Evolutionary conservation across 139 green algal genomes (phyloP).

Genomic region (Volvox reticuliferus): DNA sequence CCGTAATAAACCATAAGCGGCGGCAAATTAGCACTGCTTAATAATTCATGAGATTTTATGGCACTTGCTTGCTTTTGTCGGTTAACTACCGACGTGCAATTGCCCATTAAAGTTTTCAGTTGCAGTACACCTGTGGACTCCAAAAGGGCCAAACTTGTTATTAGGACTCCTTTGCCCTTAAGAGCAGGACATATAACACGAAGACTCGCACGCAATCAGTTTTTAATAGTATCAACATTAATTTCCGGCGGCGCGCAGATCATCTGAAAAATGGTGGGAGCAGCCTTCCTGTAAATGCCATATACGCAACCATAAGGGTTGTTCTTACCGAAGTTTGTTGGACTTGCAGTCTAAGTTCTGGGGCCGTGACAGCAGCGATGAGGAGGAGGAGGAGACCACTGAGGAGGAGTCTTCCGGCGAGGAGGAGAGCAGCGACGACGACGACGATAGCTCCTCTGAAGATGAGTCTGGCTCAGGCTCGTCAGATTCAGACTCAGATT

Average conservation of each 20-base stretch:
- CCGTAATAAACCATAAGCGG: too few relatives aligned
- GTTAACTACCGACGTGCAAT: too few relatives aligned
- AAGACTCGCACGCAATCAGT: too few relatives aligned
- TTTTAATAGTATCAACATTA: not conserved
- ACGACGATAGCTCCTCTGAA: not conserved
- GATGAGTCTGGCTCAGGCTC: conserved; percentile 59
- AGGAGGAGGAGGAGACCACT: conserved; percentile 69
- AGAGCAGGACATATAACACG: too few relatives aligned
- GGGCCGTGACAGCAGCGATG: conserved; percentile 65
- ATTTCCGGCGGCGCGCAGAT: conserved; percentile 18
- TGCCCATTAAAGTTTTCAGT: too few relatives aligned
- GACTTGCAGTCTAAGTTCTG: conserved; percentile 70
- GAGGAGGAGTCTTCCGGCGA: conserved; percentile 55
- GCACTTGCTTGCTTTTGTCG: too few relatives aligned
- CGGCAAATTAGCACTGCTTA: too few relatives aligned
- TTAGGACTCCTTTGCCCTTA: too few relatives aligned
- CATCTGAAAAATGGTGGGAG: conserved; percentile 35
- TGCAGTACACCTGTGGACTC: too few relatives aligned
- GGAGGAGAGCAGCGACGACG: conserved; percentile 44
- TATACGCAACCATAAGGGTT: not conserved
- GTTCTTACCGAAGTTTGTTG: not conserved
- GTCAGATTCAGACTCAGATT: conserved; percentile 56
- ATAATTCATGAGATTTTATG: too few relatives aligned
- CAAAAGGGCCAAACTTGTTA: too few relatives aligned
- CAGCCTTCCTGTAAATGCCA: too few relatives aligned